Base-by-base conservation (phyloP, 2,329 filamentous ascomycete species). In the Paramyrothecium sp. region DNA sequence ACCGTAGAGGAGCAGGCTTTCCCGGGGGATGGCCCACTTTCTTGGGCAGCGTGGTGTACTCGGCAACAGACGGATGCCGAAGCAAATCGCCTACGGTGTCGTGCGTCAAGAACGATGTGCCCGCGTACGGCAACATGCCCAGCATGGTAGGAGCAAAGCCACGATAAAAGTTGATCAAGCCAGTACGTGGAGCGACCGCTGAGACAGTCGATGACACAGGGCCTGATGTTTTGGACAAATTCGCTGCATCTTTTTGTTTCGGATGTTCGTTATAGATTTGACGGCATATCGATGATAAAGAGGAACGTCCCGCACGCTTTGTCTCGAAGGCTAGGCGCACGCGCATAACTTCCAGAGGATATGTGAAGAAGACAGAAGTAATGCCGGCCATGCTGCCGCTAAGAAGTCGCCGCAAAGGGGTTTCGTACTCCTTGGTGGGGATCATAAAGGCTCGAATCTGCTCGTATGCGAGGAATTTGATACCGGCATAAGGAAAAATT, bases 381-480 rank as follows among this genome's bases (percentile, higher is more conserved):
- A 96, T 88, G 57, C 95, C 94, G 10, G 91, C 90, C 33, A 92
- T 69, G 58, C 88, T 87, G 51, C 91, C 91, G 58, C 87, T 89
- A 22, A 90, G 66, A 52, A 95, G 84, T 12, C 95, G 85, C 53
- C 95, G 86, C 26, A 89, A 73, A 1, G 89, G 84, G 0, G 94
- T 98, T 72, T 99, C 95, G 57, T 96, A 82, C 7, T 88, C 78
- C 54, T 81, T 85, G 41, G 76, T 79, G 2, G 84, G 84, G 60
- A 99, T 98, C 33, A 98, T 69, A 16, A 88, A 68, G 13, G 89
- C 86, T 58, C 95, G 90, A 62, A 97, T 91, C 74, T 99, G 95
- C 73, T 99, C 95, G 77, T 99, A 99, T 50, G 94, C 93, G 47
- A 99, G 84, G 69, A 99, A 99, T 70, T 99, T 99, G 75, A 98